phyloP scores from a whole-genome alignment of 1,139 yeast genomes.

The Suhomyces maxii region DNA sequence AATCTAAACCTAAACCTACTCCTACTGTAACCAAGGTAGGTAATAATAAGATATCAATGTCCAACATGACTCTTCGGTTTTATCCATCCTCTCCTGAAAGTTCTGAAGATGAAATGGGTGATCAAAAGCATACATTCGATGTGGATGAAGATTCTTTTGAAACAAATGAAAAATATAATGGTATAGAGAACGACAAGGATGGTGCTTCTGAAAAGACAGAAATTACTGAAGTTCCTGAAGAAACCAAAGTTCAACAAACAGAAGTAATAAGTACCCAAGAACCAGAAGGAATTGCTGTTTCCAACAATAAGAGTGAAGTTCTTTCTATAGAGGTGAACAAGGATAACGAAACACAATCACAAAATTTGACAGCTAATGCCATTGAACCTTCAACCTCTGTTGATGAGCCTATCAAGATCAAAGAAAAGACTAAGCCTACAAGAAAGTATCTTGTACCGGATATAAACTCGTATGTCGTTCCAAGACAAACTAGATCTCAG shows the following conservation, averaged over 20 bases:
- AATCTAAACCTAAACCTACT: not conserved
- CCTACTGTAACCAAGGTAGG: not conserved
- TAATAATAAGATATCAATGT: conserved; percentile 1
- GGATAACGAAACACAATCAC: too few relatives aligned
- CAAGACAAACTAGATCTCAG: not conserved
- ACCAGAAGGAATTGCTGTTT: too few relatives aligned
- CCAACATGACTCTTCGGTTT: conserved; percentile 2
- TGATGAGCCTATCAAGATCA: not conserved
- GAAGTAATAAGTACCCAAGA: too few relatives aligned
- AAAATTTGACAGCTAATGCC: too few relatives aligned
- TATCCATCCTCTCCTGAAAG: conserved; percentile 3
- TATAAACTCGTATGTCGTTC: not conserved
- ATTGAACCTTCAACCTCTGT: too few relatives aligned
- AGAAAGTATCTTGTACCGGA: not conserved
- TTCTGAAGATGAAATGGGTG: conserved; percentile 3
- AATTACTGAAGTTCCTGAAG: too few relatives aligned
- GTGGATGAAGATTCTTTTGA: not conserved
- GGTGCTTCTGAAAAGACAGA: not conserved
- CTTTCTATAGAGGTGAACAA: too few relatives aligned
- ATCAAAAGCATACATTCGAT: not conserved
- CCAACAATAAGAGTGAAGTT: too few relatives aligned
- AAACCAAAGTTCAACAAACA: too few relatives aligned
- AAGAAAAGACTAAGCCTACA: not conserved
- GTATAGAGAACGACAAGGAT: too few relatives aligned
- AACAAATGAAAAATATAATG: too few relatives aligned